Percentiles rank a stretch among this genome's conserved stretches.
Conservation (phyloP, 257 asterid genomes). For the Pogostemon cablin region DNA sequence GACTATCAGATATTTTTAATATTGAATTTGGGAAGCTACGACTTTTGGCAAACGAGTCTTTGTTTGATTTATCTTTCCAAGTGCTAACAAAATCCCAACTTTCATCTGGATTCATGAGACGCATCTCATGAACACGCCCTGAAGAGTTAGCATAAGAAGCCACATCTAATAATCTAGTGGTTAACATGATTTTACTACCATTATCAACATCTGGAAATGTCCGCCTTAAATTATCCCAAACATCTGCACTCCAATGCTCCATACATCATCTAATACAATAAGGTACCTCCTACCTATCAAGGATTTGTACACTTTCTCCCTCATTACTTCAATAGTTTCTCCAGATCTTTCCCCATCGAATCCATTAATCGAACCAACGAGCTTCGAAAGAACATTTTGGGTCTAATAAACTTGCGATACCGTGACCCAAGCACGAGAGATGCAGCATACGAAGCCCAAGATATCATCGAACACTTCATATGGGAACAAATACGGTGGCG, state of each 20-base stretch:
- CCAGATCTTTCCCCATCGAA: background rate
- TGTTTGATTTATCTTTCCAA: too few relatives aligned
- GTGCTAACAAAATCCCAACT: background rate
- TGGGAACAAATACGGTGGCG: too few relatives aligned
- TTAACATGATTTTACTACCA: background rate
- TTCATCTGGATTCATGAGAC: background rate
- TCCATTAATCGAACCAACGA: background rate
- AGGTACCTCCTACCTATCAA: background rate
- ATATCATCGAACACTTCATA: background rate
- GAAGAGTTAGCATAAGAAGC: background rate
- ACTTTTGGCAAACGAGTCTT: too few relatives aligned
- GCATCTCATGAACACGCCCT: background rate
- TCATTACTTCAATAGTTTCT: background rate
- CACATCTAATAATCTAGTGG: background rate
- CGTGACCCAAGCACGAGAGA: slow-evolving; percentile 20
- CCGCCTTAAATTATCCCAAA: background rate
- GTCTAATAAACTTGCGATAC: background rate
- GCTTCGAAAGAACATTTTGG: background rate
- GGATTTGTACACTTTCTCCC: background rate
- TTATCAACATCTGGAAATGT: background rate
- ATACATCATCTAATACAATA: background rate
- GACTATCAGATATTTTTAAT: too few relatives aligned
- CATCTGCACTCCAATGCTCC: background rate
- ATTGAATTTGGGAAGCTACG: too few relatives aligned
- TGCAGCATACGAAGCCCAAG: background rate